These are phyloP conservation scores for Gnetum montanum DNA, from an alignment of 75 land plant genomes.

Conservation along the genomic window DNA sequence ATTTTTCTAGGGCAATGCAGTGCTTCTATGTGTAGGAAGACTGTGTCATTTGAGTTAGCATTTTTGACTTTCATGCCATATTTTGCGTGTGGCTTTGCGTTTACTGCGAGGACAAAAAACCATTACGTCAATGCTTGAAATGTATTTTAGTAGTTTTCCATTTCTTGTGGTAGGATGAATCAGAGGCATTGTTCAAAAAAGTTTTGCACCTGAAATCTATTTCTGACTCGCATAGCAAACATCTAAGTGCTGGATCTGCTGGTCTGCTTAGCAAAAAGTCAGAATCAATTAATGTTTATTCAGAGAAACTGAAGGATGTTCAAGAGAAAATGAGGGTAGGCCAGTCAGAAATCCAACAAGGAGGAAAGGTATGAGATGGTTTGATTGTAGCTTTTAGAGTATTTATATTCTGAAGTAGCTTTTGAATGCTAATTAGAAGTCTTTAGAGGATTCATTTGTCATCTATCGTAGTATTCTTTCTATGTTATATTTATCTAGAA, in stretches of 20 bases:
- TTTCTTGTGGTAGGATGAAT: slow-evolving; percentile 24
- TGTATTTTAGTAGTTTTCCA: too few relatives aligned
- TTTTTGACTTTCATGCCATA: too few relatives aligned
- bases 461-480: not conserved
- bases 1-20: too few relatives aligned
- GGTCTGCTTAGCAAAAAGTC: slow-evolving; percentile 31
- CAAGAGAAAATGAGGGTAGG: slow-evolving; percentile 27
- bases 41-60: not conserved
- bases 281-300: slow-evolving; percentile 25
- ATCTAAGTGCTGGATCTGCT: slow-evolving; percentile 23
- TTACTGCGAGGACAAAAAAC: too few relatives aligned
- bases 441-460: not conserved
- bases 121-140: too few relatives aligned
- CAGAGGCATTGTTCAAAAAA: slow-evolving; percentile 27
- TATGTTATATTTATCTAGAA: not conserved
- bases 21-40: too few relatives aligned
- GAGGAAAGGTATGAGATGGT: slow-evolving; percentile 22
- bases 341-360: slow-evolving; percentile 17
- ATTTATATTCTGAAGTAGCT: not conserved
- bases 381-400: not conserved
- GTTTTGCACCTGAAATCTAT: slow-evolving; percentile 21
- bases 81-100: too few relatives aligned
- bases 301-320: slow-evolving; percentile 44
- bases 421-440: not conserved
- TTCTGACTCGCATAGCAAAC: slow-evolving; percentile 4